Evolutionary conservation across 2,329 filamentous ascomycete species (phyloP).

Genomic region (Lecanicillium sp.): DNA sequence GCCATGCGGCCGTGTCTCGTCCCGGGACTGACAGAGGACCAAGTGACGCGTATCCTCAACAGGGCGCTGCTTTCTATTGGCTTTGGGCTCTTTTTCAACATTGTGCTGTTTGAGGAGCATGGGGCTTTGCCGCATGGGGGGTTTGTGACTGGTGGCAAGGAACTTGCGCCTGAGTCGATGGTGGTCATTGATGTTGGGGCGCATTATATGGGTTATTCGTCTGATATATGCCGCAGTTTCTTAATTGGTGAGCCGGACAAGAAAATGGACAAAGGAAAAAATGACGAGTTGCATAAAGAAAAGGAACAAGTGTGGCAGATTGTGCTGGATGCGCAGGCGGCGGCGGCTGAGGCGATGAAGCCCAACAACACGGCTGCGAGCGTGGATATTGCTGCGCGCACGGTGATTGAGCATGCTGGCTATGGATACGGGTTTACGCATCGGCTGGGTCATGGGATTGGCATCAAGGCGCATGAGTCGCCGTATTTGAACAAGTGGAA

Average conservation of each 20-base stretch:
- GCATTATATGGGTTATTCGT: slow-evolving; percentile 54
- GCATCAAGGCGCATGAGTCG: slow-evolving; percentile 58
- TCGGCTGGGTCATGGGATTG: slow-evolving; percentile 55
- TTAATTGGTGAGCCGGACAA: slow-evolving; percentile 29
- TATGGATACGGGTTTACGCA: slow-evolving; percentile 54
- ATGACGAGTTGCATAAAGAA: slow-evolving; percentile 28
- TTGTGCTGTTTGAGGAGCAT: slow-evolving; percentile 52
- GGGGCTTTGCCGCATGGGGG: slow-evolving; percentile 46
- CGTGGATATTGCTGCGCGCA: slow-evolving; percentile 52
- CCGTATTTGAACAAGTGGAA: slow-evolving; percentile 59
- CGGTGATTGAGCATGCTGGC: slow-evolving; percentile 47
- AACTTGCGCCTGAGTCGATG: slow-evolving; percentile 45
- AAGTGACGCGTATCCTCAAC: slow-evolving; percentile 48
- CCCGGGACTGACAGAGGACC: slow-evolving; percentile 46
- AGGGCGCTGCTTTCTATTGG: slow-evolving; percentile 44
- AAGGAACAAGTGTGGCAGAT: slow-evolving; percentile 51
- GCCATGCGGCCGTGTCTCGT: slow-evolving; percentile 48
- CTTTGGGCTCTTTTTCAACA: slow-evolving; percentile 52
- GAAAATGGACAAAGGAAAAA: slow-evolving; percentile 5
- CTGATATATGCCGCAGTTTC: slow-evolving; percentile 56
- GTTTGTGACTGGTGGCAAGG: slow-evolving; percentile 40
- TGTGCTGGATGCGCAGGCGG: slow-evolving; percentile 53
- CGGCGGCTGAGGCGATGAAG: slow-evolving; percentile 40
- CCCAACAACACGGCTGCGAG: slow-evolving; percentile 46
- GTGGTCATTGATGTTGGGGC: slow-evolving; percentile 56